These are phyloP conservation scores for Nepenthes mirabilis DNA, from an alignment of 148 eudicot species.

Conservation along the genomic window DNA sequence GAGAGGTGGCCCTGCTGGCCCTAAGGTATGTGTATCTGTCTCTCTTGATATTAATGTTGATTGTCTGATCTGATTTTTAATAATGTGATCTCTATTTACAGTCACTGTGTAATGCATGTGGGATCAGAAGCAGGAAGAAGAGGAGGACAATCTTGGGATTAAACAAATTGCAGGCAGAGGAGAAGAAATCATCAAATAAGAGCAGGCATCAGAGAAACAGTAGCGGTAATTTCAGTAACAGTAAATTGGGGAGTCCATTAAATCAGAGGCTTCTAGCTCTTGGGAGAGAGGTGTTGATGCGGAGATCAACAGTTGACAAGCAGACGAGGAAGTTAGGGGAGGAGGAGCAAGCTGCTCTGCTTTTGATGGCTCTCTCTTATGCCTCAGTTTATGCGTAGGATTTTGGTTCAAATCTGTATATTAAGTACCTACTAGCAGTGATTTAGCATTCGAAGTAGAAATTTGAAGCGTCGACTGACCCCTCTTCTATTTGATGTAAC, in stretches of 20 bases:
- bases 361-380: slow-evolving; percentile 4
- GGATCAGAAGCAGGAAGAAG: slow-evolving; percentile 87
- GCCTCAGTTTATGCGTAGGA: slow-evolving; percentile 5
- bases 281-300: slow-evolving; percentile 54
- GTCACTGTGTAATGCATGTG: slow-evolving; percentile 97
- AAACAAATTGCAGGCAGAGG: slow-evolving; percentile 25
- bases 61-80: slow-evolving; percentile 12
- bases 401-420: too few species aligned
- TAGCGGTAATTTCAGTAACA: slow-evolving; percentile 5
- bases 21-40: slow-evolving; percentile 37
- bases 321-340: slow-evolving; percentile 32
- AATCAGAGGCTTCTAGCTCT: slow-evolving; percentile 47
- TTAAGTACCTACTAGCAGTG: too few species aligned
- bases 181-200: slow-evolving; percentile 40
- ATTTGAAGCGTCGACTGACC: too few species aligned
- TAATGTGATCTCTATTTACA: slow-evolving; percentile 15
- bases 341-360: slow-evolving; percentile 5
- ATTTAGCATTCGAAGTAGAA: too few species aligned
- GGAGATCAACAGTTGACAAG: slow-evolving; percentile 49
- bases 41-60: slow-evolving; percentile 10
- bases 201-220: slow-evolving; percentile 8
- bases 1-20: slow-evolving; percentile 96
- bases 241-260: slow-evolving; percentile 21
- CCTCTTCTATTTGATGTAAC: too few species aligned
- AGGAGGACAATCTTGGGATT: slow-evolving; percentile 64